phyloP scores from a whole-genome alignment of 345 rosid genomes.

The Boechera retrofracta region DNA sequence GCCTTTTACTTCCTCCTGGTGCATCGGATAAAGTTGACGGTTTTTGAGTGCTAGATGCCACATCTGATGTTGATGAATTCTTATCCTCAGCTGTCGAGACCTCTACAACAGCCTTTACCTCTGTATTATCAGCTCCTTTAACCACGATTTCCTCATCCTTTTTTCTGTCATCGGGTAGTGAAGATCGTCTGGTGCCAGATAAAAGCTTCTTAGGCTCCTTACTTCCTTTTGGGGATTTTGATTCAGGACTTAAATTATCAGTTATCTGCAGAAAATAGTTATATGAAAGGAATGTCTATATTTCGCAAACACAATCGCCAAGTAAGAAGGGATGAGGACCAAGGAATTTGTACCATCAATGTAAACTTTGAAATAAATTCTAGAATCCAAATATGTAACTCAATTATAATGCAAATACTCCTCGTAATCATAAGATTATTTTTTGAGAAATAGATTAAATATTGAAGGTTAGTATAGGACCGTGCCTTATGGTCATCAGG shows the following conservation, averaged over 20 bases:
- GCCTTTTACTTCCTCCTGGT: constrained; percentile 47
- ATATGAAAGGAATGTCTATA: neutral
- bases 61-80: constrained; percentile 39
- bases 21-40: constrained; percentile 51
- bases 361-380: constrained; percentile 14
- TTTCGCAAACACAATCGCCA: constrained; percentile 11
- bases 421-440: constrained; percentile 4
- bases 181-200: constrained; percentile 46
- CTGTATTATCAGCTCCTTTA: constrained; percentile 16
- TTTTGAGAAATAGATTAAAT: neutral
- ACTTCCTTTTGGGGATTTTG: constrained; percentile 48
- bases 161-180: constrained; percentile 40
- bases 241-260: constrained; percentile 48
- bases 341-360: constrained; percentile 10
- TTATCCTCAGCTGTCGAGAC: constrained; percentile 39
- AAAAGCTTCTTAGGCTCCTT: constrained; percentile 46
- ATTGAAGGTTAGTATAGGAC: constrained; percentile 35
- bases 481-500: constrained; percentile 57
- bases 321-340: constrained; percentile 24
- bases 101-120: constrained; percentile 48
- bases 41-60: constrained; percentile 47
- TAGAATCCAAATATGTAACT: constrained; percentile 6
- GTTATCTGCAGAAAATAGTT: constrained; percentile 51
- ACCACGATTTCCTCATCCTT: constrained; percentile 40
- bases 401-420: neutral